These are phyloP conservation scores for Trichosporon sp. DNA, from an alignment of 1,284 basidiomycete species.

Conservation along the genomic window DNA sequence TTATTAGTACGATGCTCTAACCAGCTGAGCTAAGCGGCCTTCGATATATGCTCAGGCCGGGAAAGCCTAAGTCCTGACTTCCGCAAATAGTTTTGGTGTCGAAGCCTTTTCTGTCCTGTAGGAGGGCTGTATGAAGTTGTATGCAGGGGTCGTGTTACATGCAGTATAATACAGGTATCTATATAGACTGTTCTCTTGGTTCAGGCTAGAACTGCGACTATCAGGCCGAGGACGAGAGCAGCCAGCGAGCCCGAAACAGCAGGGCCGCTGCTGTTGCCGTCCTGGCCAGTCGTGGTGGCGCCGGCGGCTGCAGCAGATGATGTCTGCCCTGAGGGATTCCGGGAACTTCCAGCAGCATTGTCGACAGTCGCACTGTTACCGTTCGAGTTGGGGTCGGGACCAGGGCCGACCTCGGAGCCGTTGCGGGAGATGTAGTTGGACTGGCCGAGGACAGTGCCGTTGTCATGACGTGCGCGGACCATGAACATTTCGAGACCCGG, in stretches of 20 bases:
- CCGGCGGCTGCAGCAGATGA: neutral
- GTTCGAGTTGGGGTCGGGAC: neutral
- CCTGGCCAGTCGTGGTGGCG: neutral
- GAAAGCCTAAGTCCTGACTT: no score
- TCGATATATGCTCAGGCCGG: no score
- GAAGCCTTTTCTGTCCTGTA: no score
- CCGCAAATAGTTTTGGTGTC: no score
- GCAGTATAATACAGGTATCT: neutral
- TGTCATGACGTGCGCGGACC: conserved; percentile 4
- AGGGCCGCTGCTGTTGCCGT: neutral
- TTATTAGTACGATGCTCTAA: conserved; percentile 20
- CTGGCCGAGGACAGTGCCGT: neutral
- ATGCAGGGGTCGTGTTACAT: neutral
- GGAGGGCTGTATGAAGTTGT: no score
- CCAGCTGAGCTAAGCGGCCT: neutral
- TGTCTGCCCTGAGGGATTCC: neutral
- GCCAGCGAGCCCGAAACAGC: neutral
- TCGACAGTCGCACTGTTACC: neutral
- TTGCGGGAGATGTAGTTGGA: conserved; percentile 5
- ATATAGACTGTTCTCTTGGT: neutral
- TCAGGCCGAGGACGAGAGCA: neutral
- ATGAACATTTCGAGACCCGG: neutral
- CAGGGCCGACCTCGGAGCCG: neutral
- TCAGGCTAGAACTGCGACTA: neutral
- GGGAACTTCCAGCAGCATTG: neutral